These are phyloP conservation scores for Phytophthora uliginosa DNA, from an alignment of 352 stramenopile genomes.

Conservation along the genomic window DNA sequence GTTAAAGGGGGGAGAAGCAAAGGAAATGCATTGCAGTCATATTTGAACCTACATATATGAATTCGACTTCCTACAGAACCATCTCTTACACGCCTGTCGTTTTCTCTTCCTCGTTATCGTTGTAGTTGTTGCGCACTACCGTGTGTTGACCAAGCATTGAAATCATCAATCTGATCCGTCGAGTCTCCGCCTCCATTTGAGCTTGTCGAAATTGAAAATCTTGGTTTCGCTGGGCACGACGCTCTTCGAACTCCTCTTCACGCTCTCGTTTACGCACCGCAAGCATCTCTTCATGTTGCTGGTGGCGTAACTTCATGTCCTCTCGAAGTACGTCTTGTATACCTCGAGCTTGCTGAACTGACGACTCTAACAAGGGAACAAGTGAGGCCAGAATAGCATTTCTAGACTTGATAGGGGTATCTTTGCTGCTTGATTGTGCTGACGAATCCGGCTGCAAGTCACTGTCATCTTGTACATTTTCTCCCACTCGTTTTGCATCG, in stretches of 20 bases:
- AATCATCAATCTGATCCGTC: neutral
- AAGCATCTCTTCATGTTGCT: neutral
- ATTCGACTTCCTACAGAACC: too few species aligned
- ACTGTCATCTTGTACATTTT: too few species aligned
- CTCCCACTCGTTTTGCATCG: neutral
- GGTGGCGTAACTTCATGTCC: neutral
- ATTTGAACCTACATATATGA: too few species aligned
- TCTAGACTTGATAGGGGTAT: neutral
- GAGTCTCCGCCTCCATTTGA: neutral
- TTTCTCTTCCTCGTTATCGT: too few species aligned
- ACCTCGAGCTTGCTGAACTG: neutral
- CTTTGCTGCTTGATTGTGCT: neutral
- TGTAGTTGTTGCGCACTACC: too few species aligned
- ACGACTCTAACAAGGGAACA: neutral
- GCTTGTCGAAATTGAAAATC: neutral
- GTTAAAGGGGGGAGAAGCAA: neutral
- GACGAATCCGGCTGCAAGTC: neutral
- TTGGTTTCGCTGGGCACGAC: neutral
- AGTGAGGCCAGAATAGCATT: neutral
- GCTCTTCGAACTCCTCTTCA: neutral
- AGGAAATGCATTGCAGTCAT: too few species aligned
- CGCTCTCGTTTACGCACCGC: neutral
- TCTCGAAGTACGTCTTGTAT: neutral
- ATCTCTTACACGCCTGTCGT: too few species aligned
- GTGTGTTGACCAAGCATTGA: neutral